Conservation (phyloP, 1,284 basidiomycete genomes). For the Trichosporon asahii region DNA sequence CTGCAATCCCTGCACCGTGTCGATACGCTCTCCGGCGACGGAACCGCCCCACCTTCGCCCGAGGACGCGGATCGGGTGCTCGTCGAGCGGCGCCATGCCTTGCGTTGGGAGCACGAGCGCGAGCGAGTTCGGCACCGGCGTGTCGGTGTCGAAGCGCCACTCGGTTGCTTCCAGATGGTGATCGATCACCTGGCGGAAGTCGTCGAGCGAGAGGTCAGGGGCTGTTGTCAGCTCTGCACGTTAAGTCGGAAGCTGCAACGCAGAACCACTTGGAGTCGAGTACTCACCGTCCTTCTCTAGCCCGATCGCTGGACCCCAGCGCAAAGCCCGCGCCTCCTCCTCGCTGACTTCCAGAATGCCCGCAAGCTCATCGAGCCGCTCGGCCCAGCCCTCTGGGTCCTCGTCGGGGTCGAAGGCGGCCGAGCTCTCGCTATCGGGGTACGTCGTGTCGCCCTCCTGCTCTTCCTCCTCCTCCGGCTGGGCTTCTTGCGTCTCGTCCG, state of each 20-base stretch:
- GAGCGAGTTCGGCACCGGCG: neutral
- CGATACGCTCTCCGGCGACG: constrained; percentile 11
- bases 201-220: constrained; percentile 25
- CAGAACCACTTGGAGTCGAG: neutral
- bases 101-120: neutral
- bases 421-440: constrained; percentile 29
- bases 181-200: constrained; percentile 37
- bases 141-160: constrained; percentile 35
- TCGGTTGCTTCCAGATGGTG: constrained; percentile 39
- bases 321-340: constrained; percentile 36
- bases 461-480: constrained; percentile 8
- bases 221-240: constrained; percentile 15
- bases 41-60: constrained; percentile 19
- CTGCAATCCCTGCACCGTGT: constrained; percentile 10
- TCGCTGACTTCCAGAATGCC: constrained; percentile 43
- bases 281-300: constrained; percentile 22
- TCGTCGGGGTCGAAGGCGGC: constrained; percentile 37
- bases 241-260: no score
- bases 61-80: constrained; percentile 32
- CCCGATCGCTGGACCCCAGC: constrained; percentile 38
- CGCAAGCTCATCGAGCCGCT: constrained; percentile 44
- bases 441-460: constrained; percentile 16
- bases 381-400: constrained; percentile 41
- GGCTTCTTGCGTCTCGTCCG: neutral
- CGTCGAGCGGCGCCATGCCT: constrained; percentile 4